Evolutionary conservation across 768 basidiomycete species (phyloP).

Genomic region (Lentinula raphanica): DNA sequence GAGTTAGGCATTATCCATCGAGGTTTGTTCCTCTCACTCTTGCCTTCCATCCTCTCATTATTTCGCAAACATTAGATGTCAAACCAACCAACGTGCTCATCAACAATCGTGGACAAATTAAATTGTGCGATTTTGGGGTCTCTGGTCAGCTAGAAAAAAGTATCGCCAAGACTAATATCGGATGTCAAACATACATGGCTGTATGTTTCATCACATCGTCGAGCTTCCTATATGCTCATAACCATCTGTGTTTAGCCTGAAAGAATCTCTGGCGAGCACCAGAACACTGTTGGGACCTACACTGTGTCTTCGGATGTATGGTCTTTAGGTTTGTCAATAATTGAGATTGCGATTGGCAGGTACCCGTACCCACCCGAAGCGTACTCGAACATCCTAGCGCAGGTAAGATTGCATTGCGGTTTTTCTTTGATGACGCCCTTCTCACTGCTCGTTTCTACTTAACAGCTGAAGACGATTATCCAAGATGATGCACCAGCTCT

Average conservation of each 20-base stretch:
- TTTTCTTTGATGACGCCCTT: background rate
- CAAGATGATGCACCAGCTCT: conserved; percentile 88
- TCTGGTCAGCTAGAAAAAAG: conserved; percentile 96
- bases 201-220: conserved; percentile 40
- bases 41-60: background rate
- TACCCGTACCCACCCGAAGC: conserved; percentile 99
- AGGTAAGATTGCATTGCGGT: conserved; percentile 33
- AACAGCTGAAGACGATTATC: conserved; percentile 77
- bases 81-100: conserved; percentile 94
- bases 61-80: conserved; percentile 50
- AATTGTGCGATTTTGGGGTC: conserved; percentile 98
- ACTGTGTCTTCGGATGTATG: conserved; percentile 97
- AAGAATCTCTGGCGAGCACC: conserved; percentile 91
- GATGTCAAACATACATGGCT: conserved; percentile 98
- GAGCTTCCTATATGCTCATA: background rate
- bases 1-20: conserved; percentile 76
- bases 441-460: background rate
- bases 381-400: conserved; percentile 95
- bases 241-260: conserved; percentile 60
- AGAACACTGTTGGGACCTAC: conserved; percentile 81
- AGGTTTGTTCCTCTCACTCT: conserved; percentile 22
- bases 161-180: conserved; percentile 96
- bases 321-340: conserved; percentile 91
- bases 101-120: conserved; percentile 83
- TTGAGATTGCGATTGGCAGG: conserved; percentile 84